phyloP scores from a whole-genome alignment of 768 basidiomycete genomes.

The Rhizopogon salebrosus region DNA sequence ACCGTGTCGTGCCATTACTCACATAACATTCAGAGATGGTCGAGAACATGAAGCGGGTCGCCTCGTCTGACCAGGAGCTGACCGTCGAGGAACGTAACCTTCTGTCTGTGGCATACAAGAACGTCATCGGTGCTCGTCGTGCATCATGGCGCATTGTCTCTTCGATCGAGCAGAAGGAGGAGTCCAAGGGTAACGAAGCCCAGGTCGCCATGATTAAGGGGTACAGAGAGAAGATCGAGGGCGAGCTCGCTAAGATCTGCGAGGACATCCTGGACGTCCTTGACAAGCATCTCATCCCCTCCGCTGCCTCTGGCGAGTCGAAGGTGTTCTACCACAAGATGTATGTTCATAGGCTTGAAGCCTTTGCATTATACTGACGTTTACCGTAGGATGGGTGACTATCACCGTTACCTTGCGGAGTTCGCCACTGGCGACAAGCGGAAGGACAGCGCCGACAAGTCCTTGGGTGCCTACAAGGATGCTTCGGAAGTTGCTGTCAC shows the following conservation, averaged over 20 bases:
- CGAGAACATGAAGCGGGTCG: conserved; percentile 99
- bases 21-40: conserved; percentile 76
- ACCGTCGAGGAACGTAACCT: conserved; percentile 98
- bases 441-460: conserved; percentile 96
- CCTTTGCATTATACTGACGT: conserved; percentile 8
- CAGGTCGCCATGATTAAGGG: conserved; percentile 97
- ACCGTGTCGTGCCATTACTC: background rate
- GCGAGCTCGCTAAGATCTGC: conserved; percentile 95
- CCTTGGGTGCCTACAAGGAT: conserved; percentile 94
- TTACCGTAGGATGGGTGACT: conserved; percentile 88
- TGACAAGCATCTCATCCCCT: conserved; percentile 96
- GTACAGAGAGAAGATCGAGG: conserved; percentile 97
- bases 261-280: conserved; percentile 97
- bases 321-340: conserved; percentile 99
- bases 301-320: conserved; percentile 92
- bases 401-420: conserved; percentile 98
- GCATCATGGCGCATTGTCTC: conserved; percentile 98
- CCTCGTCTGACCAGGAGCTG: conserved; percentile 95
- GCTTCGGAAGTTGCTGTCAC: conserved; percentile 96
- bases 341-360: conserved; percentile 52
- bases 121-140: conserved; percentile 96
- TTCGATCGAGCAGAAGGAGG: conserved; percentile 99
- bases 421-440: conserved; percentile 98
- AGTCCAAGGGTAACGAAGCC: conserved; percentile 94
- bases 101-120: conserved; percentile 98